Evolutionary conservation across 2,329 filamentous ascomycete genomes (phyloP).

Genomic region (Sarocladiaceae sp.): DNA sequence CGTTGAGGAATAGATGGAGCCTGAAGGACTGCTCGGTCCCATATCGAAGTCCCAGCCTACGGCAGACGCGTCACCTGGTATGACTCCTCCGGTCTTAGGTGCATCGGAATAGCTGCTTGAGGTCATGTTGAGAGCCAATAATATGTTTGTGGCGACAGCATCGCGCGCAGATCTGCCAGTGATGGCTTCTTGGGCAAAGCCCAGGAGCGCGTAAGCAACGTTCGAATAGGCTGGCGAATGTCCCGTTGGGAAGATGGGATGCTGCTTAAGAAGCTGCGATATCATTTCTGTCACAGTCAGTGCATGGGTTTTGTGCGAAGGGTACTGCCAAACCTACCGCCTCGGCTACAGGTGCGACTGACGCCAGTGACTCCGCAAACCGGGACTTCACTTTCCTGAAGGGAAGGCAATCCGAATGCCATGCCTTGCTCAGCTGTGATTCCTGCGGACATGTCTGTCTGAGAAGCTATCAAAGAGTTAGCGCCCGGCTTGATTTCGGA

Average conservation of each 20-base stretch:
- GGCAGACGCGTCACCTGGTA: slow-evolving; percentile 13
- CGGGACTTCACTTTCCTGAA: slow-evolving; percentile 1
- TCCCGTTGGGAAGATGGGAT: slow-evolving; percentile 25
- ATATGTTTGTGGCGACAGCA: slow-evolving; percentile 22
- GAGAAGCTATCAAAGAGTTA: slow-evolving; percentile 2
- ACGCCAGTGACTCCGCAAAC: background rate
- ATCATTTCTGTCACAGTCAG: slow-evolving; percentile 5
- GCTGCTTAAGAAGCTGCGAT: background rate
- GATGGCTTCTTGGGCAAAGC: slow-evolving; percentile 32
- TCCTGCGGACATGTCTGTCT: slow-evolving; percentile 1
- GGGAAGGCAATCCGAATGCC: background rate
- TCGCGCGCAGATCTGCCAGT: slow-evolving; percentile 23
- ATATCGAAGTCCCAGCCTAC: slow-evolving; percentile 20
- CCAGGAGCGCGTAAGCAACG: slow-evolving; percentile 28
- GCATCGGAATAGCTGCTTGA: slow-evolving; percentile 20
- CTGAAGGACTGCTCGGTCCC: slow-evolving; percentile 15
- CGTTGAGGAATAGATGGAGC: slow-evolving; percentile 24
- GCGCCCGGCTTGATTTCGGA: background rate
- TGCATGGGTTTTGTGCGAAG: background rate
- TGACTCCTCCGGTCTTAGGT: slow-evolving; percentile 14
- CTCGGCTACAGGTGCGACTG: background rate
- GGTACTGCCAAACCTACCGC: background rate
- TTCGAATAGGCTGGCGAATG: slow-evolving; percentile 30
- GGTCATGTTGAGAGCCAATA: slow-evolving; percentile 24
- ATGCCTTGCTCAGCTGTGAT: background rate